A percentile compares a stretch with the other conserved stretches of the same genome.
Conservation (phyloP, 1,139 yeast genomes). For the Diutina rugosa region DNA sequence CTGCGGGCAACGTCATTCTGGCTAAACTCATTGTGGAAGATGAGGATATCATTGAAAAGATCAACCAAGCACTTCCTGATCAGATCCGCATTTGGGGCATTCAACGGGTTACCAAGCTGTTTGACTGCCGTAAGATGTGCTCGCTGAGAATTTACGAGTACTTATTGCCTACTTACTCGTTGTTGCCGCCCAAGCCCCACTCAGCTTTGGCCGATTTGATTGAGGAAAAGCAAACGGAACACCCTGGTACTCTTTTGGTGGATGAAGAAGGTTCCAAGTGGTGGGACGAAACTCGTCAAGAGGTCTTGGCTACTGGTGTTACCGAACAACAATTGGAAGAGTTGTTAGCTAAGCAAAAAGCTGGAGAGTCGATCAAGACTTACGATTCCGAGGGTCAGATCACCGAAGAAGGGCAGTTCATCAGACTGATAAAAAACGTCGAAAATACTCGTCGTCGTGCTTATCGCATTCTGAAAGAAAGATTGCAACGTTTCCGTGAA, state of each 20-base stretch:
- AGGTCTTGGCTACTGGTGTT: constrained; percentile 25
- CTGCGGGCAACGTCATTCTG: constrained; percentile 92
- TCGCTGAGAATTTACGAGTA: constrained; percentile 91
- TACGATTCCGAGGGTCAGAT: constrained; percentile 21
- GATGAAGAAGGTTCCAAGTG: constrained; percentile 53
- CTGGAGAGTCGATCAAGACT: constrained; percentile 9
- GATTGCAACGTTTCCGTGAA: constrained; percentile 49
- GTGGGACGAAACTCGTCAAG: constrained; percentile 38
- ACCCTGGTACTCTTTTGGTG: constrained; percentile 45
- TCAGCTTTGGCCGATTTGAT: constrained; percentile 52
- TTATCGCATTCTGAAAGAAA: constrained; percentile 50
- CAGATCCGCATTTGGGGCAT: constrained; percentile 91
- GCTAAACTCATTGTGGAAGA: constrained; percentile 85
- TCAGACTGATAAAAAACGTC: constrained; percentile 45
- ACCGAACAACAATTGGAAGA: constrained; percentile 6
- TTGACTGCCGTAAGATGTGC: constrained; percentile 93
- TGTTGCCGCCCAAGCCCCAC: constrained; percentile 80
- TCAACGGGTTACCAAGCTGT: constrained; percentile 77
- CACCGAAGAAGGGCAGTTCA: constrained; percentile 29
- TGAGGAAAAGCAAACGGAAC: constrained; percentile 33
- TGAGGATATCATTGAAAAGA: constrained; percentile 56
- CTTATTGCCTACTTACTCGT: constrained; percentile 78
- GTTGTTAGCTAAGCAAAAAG: constrained; percentile 5
- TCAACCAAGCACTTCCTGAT: constrained; percentile 66
- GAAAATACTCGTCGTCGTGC: constrained; percentile 61